phyloP scores from a whole-genome alignment of 164 flowering plant genomes.

The Annona cherimola region DNA sequence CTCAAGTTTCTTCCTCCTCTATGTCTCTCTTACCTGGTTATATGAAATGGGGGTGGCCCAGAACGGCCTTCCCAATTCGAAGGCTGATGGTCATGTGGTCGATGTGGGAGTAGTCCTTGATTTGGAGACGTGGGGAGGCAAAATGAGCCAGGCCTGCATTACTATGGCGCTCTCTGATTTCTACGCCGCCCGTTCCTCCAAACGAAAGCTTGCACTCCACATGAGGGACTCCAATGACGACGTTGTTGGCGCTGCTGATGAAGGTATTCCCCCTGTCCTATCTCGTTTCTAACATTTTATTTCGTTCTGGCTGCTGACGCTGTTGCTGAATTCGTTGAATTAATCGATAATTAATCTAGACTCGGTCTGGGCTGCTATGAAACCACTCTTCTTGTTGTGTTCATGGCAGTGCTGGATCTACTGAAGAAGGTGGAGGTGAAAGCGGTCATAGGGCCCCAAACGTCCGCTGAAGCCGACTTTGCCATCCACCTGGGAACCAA shows the following conservation, averaged over 20 bases:
- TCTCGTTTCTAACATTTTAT: not conserved
- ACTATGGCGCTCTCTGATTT: slow-evolving; percentile 19
- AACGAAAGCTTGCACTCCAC: slow-evolving; percentile 8
- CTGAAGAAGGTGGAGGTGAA: slow-evolving; percentile 16
- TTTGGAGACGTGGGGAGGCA: slow-evolving; percentile 11
- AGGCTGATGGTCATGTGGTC: not conserved
- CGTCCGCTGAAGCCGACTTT: slow-evolving; percentile 19
- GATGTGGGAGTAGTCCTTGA: slow-evolving; percentile 17
- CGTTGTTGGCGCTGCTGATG: slow-evolving; percentile 11
- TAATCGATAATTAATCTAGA: no score
- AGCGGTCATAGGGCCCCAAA: slow-evolving; percentile 24
- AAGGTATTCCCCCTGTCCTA: not conserved
- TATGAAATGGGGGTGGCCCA: not conserved
- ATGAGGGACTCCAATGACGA: slow-evolving; percentile 10
- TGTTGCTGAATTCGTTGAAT: no score
- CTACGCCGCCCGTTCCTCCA: slow-evolving; percentile 8
- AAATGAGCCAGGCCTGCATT: slow-evolving; percentile 7
- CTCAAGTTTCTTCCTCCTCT: not conserved
- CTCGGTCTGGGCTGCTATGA: not conserved
- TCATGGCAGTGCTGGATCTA: slow-evolving; percentile 15
- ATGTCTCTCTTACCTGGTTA: not conserved
- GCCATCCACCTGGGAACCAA: slow-evolving; percentile 14
- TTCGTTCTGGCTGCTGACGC: no score
- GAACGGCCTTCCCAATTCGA: not conserved
- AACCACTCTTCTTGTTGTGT: not conserved